These are phyloP conservation scores for Corymbia calophylla DNA, from an alignment of 441 rosid genomes.

Conservation along the genomic window DNA sequence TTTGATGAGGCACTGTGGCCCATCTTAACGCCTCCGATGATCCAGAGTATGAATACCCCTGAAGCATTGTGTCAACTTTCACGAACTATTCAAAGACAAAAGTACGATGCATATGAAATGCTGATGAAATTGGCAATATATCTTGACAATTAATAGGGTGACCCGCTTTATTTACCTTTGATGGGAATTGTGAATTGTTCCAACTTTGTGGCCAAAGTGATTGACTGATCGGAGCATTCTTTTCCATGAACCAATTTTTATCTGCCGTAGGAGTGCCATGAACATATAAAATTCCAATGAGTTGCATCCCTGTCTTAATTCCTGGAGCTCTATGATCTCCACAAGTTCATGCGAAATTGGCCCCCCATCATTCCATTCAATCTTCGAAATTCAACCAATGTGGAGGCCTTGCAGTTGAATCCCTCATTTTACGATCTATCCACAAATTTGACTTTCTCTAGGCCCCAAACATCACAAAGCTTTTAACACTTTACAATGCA, in stretches of 20 bases:
- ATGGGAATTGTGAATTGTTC: background rate
- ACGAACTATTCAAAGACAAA: no score
- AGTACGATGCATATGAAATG: background rate
- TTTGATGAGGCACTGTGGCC: no score
- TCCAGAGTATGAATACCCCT: no score
- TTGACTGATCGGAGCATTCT: background rate
- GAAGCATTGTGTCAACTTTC: background rate
- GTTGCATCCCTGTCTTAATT: background rate
- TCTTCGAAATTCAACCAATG: background rate
- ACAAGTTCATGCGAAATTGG: background rate
- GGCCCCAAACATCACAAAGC: background rate
- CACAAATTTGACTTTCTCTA: background rate
- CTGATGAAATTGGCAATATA: background rate
- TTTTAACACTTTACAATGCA: background rate
- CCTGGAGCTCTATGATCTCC: background rate
- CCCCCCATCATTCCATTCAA: background rate
- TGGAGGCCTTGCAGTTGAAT: background rate
- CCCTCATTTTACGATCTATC: background rate
- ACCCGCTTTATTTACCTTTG: background rate
- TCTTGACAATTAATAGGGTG: background rate
- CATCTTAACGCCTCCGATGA: no score
- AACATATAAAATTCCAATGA: background rate
- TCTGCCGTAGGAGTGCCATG: background rate
- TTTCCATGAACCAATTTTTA: background rate
- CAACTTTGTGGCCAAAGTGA: background rate